Conservation (phyloP, 352 stramenopile genomes). For the Phytophthora palmivora region DNA sequence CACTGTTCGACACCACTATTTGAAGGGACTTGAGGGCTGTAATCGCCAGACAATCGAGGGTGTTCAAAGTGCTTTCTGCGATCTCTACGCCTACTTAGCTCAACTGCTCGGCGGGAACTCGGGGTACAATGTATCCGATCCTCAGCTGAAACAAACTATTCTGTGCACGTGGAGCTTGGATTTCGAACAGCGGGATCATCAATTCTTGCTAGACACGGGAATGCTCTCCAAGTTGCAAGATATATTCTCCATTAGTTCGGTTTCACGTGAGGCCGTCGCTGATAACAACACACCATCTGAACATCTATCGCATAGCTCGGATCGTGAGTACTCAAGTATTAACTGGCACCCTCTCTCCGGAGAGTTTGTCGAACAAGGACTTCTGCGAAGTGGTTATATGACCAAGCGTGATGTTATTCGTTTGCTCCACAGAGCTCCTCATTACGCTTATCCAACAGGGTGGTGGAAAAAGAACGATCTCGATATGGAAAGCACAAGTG, state of each 20-base stretch:
- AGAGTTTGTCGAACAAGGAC: conserved; percentile 81
- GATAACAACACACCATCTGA: conserved; percentile 22
- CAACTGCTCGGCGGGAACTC: conserved; percentile 53
- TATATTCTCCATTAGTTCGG: conserved; percentile 75
- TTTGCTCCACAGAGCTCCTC: conserved; percentile 65
- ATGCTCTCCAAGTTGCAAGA: conserved; percentile 80
- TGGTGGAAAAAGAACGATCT: conserved; percentile 77
- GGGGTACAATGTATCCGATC: conserved; percentile 45
- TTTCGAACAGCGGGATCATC: conserved; percentile 85
- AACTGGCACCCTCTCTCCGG: conserved; percentile 85
- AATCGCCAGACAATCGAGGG: conserved; percentile 62
- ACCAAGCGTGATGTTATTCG: conserved; percentile 84
- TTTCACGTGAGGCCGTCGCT: conserved; percentile 46
- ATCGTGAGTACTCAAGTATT: conserved; percentile 44
- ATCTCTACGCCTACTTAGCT: conserved; percentile 76
- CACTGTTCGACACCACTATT: conserved; percentile 86
- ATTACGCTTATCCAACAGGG: conserved; percentile 54
- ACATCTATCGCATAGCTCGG: conserved; percentile 1
- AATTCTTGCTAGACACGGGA: conserved; percentile 79
- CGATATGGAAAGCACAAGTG: conserved; percentile 19
- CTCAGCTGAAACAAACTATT: conserved; percentile 79
- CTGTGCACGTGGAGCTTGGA: conserved; percentile 85
- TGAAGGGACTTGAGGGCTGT: conserved; percentile 88
- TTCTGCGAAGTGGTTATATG: conserved; percentile 69
- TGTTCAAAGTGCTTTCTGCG: conserved; percentile 75